These are phyloP conservation scores for Poterioochromonas sp. DNA, from an alignment of 352 stramenopile species.

Conservation along the genomic window DNA sequence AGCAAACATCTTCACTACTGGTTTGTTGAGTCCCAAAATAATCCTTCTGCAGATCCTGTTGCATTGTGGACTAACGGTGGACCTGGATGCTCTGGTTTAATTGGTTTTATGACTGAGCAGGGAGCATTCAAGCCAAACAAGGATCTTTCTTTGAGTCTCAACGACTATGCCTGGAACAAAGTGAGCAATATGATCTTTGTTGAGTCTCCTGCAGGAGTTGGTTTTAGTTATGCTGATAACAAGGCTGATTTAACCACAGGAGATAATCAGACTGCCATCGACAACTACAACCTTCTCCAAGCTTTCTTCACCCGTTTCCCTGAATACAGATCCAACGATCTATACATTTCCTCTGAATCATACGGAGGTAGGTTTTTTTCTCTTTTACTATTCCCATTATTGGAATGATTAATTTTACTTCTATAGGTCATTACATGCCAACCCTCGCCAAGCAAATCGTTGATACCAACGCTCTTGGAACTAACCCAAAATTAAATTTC, in stretches of 20 bases:
- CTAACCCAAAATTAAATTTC: conserved; percentile 51
- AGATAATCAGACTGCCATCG: conserved; percentile 56
- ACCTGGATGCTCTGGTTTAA: conserved; percentile 60
- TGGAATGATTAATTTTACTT: conserved; percentile 71
- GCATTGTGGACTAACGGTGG: conserved; percentile 73
- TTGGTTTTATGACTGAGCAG: conserved; percentile 57
- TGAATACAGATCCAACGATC: conserved; percentile 55
- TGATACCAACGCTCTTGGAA: conserved; percentile 41
- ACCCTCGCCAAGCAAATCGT: conserved; percentile 61
- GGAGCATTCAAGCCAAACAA: conserved; percentile 41
- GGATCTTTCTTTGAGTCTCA: conserved; percentile 31
- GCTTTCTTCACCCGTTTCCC: conserved; percentile 64
- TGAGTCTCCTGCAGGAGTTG: conserved; percentile 42
- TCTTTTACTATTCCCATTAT: conserved; percentile 72
- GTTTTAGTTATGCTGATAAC: conserved; percentile 45
- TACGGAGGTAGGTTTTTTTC: too few relatives aligned
- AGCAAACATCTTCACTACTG: conserved; percentile 42
- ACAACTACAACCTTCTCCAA: conserved; percentile 59
- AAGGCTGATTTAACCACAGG: conserved; percentile 52
- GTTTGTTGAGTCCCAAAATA: conserved; percentile 34
- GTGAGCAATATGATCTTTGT: conserved; percentile 39
- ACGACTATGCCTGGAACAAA: conserved; percentile 40
- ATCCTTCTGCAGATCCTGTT: conserved; percentile 47
- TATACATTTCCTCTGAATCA: conserved; percentile 75
- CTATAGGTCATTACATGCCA: conserved; percentile 73